Evolutionary conservation across 352 stramenopile species (phyloP).

Genomic region (Thraustochytrium sp.): DNA sequence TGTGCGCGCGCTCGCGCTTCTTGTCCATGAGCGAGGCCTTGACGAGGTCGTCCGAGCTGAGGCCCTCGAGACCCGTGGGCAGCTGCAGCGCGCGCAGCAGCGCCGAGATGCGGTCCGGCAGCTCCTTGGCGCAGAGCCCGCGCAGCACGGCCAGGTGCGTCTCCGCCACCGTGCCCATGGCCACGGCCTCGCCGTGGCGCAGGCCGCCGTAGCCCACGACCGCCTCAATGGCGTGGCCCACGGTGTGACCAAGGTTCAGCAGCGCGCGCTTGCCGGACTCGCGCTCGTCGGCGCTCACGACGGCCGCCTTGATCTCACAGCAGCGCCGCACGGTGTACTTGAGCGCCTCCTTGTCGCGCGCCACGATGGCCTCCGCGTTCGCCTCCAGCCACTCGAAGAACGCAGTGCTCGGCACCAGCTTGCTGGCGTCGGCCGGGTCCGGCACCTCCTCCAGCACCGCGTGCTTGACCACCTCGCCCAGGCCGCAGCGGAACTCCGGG

Average conservation of each 20-base stretch:
- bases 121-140: background rate
- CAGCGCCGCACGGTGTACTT: slow-evolving; percentile 62
- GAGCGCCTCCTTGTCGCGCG: slow-evolving; percentile 49
- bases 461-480: slow-evolving; percentile 96
- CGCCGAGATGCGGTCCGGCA: background rate
- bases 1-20: slow-evolving; percentile 38
- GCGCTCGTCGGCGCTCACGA: slow-evolving; percentile 89
- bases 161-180: slow-evolving; percentile 93
- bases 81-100: background rate
- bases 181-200: slow-evolving; percentile 92
- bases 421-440: slow-evolving; percentile 81
- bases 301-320: slow-evolving; percentile 86
- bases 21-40: slow-evolving; percentile 39
- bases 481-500: slow-evolving; percentile 86
- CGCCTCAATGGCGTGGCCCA: slow-evolving; percentile 96
- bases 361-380: background rate
- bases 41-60: slow-evolving; percentile 22
- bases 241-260: slow-evolving; percentile 97
- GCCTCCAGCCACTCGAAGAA: slow-evolving; percentile 28
- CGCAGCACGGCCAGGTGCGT: slow-evolving; percentile 57
- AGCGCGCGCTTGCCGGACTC: slow-evolving; percentile 90
- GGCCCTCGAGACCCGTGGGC: slow-evolving; percentile 1
- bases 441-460: slow-evolving; percentile 91
- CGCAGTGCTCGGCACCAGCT: slow-evolving; percentile 50
- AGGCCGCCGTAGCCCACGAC: slow-evolving; percentile 83